Evolutionary conservation across 805 yeast species (phyloP), one percentile per base, ranked within the genome.

Genomic region (Vanderwaltozyma verrucispora): DNA sequence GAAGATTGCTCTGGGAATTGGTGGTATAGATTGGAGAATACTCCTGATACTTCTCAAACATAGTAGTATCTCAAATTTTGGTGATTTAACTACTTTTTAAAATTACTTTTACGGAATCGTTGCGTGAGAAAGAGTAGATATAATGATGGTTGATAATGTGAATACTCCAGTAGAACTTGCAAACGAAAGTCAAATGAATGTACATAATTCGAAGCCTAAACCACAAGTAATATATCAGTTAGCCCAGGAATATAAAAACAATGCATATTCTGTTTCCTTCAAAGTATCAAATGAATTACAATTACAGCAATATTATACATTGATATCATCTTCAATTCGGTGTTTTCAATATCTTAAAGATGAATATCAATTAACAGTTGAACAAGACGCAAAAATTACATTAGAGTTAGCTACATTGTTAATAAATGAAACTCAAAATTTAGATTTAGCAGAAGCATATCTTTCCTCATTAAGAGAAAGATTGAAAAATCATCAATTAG

Each of bases 271-370:
- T 17, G 25, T 33, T 12, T 44, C 50, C 3, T 28, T 27, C 10
- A 38, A 30, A 11, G 44, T 59, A 6, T 20, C 33, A 8, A 39
- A 48, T 18, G 53, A 52, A 19, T 30, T 32, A 5, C 49, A 56
- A 16, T 31, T 62, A 32, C 33, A 38, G n/a, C 62, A 61, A 42
- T 62, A 61, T 37, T 59, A 48, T 40, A 47, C 60, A 3, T 37
- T 65, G 35, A 48, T 62, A 1, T 47, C 51, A 12, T 50, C 57
- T 40, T 37, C 61, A 2, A 42, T 63, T 1, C 41, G 38, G 21
- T 42, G 54, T 10, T 42, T 60, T 26, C 40, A 35, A 16, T 32
- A 44, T 33, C 20, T 51, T 24, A 47, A 47, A 27, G 16, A 42
- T 28, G 37, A 39, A 30, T 33, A 30, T 39, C 38, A 46, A 15